These are phyloP conservation scores for Darksidea phi DNA, from an alignment of 495 filamentous ascomycete species.

Conservation along the genomic window DNA sequence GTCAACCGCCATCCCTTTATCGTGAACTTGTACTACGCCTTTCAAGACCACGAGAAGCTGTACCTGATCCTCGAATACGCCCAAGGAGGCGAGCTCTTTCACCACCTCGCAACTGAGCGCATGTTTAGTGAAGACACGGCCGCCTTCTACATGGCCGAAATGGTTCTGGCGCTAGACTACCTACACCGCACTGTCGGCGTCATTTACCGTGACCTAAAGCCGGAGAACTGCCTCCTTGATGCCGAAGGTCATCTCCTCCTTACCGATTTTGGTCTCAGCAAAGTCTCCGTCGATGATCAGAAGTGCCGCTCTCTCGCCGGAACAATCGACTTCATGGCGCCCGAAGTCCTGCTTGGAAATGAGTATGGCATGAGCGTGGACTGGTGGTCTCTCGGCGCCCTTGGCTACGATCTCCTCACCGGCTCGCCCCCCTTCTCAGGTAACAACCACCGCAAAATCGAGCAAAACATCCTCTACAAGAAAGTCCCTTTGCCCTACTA, in stretches of 20 bases:
- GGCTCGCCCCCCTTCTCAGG: constrained; percentile 86
- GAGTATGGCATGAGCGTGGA: constrained; percentile 91
- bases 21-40: constrained; percentile 96
- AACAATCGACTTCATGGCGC: constrained; percentile 98
- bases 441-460: constrained; percentile 85
- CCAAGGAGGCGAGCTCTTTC: constrained; percentile 93
- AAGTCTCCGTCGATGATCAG: constrained; percentile 81
- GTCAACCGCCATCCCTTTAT: constrained; percentile 96
- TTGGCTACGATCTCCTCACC: constrained; percentile 88
- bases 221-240: constrained; percentile 95
- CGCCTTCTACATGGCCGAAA: constrained; percentile 97
- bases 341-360: constrained; percentile 81
- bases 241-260: constrained; percentile 86
- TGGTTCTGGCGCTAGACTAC: constrained; percentile 90
- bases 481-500: constrained; percentile 86
- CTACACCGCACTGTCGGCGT: constrained; percentile 89
- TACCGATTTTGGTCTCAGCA: constrained; percentile 95
- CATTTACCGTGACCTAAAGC: constrained; percentile 94
- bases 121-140: constrained; percentile 88
- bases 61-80: constrained; percentile 98
- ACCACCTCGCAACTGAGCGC: constrained; percentile 79
- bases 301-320: constrained; percentile 82
- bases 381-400: constrained; percentile 96
- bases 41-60: constrained; percentile 96
- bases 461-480: constrained; percentile 87